Conservation (phyloP, 495 filamentous ascomycete species). For the Neurospora sp. region DNA sequence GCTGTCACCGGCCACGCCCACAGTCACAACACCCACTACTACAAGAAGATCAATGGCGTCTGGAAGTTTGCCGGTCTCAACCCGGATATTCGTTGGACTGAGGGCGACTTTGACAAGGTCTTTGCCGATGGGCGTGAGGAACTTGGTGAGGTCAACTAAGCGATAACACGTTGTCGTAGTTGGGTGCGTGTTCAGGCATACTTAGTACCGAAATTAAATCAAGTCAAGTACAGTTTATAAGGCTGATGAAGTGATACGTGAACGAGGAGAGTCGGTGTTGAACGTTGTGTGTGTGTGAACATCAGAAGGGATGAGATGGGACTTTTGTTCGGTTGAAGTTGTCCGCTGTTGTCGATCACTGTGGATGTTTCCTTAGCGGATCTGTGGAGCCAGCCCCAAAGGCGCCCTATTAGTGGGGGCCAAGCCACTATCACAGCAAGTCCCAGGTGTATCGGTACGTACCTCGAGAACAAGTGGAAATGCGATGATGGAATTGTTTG, state of each 20-base stretch:
- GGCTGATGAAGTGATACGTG: neutral
- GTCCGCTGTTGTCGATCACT: neutral
- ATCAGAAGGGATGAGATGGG: neutral
- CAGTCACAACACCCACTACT: slow-evolving; percentile 61
- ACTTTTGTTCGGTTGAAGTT: neutral
- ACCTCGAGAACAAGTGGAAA: neutral
- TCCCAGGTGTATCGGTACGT: neutral
- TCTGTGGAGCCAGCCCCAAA: neutral
- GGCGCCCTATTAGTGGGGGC: neutral
- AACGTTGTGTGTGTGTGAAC: neutral
- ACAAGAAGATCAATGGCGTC: slow-evolving; percentile 61
- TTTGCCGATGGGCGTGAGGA: slow-evolving; percentile 36
- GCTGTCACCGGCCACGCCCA: slow-evolving; percentile 59
- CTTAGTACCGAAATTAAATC: neutral
- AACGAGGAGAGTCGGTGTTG: neutral
- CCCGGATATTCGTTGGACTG: slow-evolving; percentile 61
- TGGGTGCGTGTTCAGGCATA: slow-evolving; percentile 4
- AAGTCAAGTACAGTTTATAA: neutral
- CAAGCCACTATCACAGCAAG: neutral
- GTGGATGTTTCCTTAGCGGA: neutral
- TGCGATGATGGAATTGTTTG: neutral
- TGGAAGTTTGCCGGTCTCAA: slow-evolving; percentile 77
- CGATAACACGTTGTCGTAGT: slow-evolving; percentile 9
- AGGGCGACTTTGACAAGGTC: slow-evolving; percentile 54
- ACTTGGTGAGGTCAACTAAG: slow-evolving; percentile 20